Conservation (phyloP, 2,329 filamentous ascomycete species). For the Fusarium duplospermum region DNA sequence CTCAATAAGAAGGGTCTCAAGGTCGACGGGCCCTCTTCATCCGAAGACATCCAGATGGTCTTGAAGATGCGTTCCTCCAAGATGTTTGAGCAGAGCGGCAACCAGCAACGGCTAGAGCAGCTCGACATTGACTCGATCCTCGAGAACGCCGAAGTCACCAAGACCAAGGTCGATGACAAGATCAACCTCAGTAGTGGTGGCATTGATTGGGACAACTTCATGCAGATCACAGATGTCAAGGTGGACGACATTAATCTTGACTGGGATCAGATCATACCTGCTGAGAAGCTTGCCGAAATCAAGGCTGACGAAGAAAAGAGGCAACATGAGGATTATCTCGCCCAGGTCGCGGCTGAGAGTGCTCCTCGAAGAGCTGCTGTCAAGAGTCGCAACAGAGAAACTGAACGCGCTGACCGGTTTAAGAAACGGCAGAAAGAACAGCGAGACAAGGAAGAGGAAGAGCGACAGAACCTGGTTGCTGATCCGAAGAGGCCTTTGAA, state of each 20-base stretch:
- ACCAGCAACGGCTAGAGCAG: conserved; percentile 96
- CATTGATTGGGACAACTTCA: conserved; percentile 88
- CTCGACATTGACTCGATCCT: conserved; percentile 97
- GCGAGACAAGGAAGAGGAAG: conserved; percentile 74
- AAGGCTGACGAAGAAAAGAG: conserved; percentile 90
- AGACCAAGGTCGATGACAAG: conserved; percentile 93
- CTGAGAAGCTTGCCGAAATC: conserved; percentile 88
- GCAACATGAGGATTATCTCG: conserved; percentile 84
- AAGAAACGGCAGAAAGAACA: conserved; percentile 75
- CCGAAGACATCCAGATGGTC: conserved; percentile 95
- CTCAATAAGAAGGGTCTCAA: conserved; percentile 80
- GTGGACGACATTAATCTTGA: conserved; percentile 83
- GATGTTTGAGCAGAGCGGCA: conserved; percentile 98
- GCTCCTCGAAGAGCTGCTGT: conserved; percentile 80
- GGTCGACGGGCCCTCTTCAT: conserved; percentile 85
- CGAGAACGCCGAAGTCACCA: conserved; percentile 95
- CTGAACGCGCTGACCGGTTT: conserved; percentile 73
- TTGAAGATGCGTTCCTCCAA: conserved; percentile 98
- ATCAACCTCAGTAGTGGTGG: conserved; percentile 91
- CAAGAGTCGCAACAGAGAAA: conserved; percentile 67
- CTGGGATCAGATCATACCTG: conserved; percentile 98
- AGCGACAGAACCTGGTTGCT: conserved; percentile 76
- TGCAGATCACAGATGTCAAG: conserved; percentile 98
- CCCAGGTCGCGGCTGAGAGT: conserved; percentile 84
- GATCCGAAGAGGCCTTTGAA: conserved; percentile 92